phyloP scores from a whole-genome alignment of 108 stramenopile genomes.

The Thalassiosira profunda region DNA sequence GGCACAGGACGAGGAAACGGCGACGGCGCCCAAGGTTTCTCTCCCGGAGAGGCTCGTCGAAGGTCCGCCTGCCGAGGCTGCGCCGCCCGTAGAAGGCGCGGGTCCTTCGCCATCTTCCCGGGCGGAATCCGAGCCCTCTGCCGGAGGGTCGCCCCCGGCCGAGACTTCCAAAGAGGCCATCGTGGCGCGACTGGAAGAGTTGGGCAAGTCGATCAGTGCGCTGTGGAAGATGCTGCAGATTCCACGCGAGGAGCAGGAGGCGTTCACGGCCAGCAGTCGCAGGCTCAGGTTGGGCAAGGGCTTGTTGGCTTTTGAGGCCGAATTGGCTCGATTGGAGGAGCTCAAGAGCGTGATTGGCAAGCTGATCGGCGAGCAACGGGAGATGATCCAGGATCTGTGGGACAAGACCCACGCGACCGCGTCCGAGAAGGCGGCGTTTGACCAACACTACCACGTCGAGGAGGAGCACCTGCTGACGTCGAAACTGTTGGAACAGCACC shows the following conservation, averaged over 20 bases:
- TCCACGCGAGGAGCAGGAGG: conserved; percentile 82
- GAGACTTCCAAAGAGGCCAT: too few relatives aligned
- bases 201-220: conserved; percentile 85
- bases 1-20: too few relatives aligned
- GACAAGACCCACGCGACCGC: conserved; percentile 80
- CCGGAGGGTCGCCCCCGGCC: too few relatives aligned
- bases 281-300: conserved; percentile 93
- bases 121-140: too few relatives aligned
- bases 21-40: too few relatives aligned
- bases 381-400: conserved; percentile 82
- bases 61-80: too few relatives aligned
- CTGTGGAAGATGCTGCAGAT: conserved; percentile 94
- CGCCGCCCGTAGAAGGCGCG: too few relatives aligned
- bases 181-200: conserved; percentile 79
- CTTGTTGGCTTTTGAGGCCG: too few relatives aligned
- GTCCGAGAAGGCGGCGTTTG: conserved; percentile 64
- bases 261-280: conserved; percentile 84
- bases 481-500: conserved; percentile 83
- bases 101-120: too few relatives aligned
- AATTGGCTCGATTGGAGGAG: conserved; percentile 72
- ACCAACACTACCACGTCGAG: conserved; percentile 53
- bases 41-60: too few relatives aligned
- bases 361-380: conserved; percentile 83
- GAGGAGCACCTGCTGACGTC: conserved; percentile 80
- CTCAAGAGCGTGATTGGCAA: conserved; percentile 84